Evolutionary conservation across 176 grass and related monocot genomes (phyloP), one percentile per base, ranked within the genome.

Genomic region (Triticum dicoccoides): DNA sequence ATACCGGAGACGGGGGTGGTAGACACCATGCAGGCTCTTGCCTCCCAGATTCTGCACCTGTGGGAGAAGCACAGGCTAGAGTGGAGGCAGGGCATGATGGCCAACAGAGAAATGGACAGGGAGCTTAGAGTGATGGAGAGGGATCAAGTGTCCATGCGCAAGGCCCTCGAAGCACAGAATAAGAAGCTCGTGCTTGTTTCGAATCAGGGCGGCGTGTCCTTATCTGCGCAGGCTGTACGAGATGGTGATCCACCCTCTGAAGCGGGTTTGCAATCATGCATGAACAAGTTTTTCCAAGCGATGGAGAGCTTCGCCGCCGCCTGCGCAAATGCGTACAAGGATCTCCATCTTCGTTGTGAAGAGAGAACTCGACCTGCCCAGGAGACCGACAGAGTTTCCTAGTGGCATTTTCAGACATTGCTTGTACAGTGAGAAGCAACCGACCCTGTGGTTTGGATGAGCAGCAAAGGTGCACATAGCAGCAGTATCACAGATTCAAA

Each of bases 1-100:
- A 85, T 95, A 82, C 82, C 89, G 0, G 91, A 92, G 54, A 72
- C 9, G 13, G 84, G 90, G 49, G 85, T 67, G 5, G 30, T 93
- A 21, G 74, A 51, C 47, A 27, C 85, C 47, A 87, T 93, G 69
- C 82, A 83, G n/a, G 49, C 80, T 67, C 69, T 95, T 73, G 80
- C 92, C 75, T 69, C 66, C 11, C 88, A 64, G 75, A 64, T 98
- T 70, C 65, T 89, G 37, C 13, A 73, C 34, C 18, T 92, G 8
- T 93, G 91, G 79, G 93, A 92, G 69, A 77, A 79, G 85, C 86
- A 95, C 32, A 89, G 68, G 65, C 54, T 83, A 69, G 87, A 88
- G 67, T 76, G 84, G 64, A 82, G 80, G 78, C 90, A 91, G 34
- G 75, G 56, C 47, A 78, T 91, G 83, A 84, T 85, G 80, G 90